Conservation (phyloP, 495 filamentous ascomycete species). For the Penicillium lividum region DNA sequence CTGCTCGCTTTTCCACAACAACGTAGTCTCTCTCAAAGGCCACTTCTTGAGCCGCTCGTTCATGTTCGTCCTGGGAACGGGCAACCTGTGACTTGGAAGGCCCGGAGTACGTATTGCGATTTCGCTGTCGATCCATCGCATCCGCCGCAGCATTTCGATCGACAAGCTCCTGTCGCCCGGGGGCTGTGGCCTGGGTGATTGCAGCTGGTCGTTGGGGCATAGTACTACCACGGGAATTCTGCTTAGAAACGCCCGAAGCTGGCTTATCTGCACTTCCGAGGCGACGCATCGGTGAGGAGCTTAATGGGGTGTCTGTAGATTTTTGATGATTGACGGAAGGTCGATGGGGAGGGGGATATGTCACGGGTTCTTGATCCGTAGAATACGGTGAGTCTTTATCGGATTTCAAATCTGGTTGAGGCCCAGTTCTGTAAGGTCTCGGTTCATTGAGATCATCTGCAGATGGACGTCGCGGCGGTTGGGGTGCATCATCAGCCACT, state of each 20-base stretch:
- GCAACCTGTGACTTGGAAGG: constrained; percentile 43
- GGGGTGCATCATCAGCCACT: constrained; percentile 69
- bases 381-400: constrained; percentile 29
- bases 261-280: constrained; percentile 41
- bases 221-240: constrained; percentile 25
- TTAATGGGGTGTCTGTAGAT: constrained; percentile 42
- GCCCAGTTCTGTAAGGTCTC: constrained; percentile 24
- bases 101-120: constrained; percentile 49
- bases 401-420: constrained; percentile 25
- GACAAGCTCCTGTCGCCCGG: constrained; percentile 56
- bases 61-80: constrained; percentile 59
- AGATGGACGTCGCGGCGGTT: constrained; percentile 25
- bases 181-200: constrained; percentile 59
- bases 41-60: constrained; percentile 80
- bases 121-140: constrained; percentile 52
- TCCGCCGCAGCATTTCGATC: constrained; percentile 34
- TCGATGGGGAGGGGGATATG: constrained; percentile 30
- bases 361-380: constrained; percentile 23
- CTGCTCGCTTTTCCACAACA: constrained; percentile 88
- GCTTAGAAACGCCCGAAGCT: constrained; percentile 28
- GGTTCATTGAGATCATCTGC: constrained; percentile 14
- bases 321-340: constrained; percentile 27
- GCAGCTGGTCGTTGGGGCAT: constrained; percentile 43
- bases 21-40: constrained; percentile 94
- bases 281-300: constrained; percentile 38